A percentile compares a stretch with the other conserved stretches of the same genome.
phyloP scores from a whole-genome alignment of 2,329 filamentous ascomycete genomes.

The Diaporthe velutina region DNA sequence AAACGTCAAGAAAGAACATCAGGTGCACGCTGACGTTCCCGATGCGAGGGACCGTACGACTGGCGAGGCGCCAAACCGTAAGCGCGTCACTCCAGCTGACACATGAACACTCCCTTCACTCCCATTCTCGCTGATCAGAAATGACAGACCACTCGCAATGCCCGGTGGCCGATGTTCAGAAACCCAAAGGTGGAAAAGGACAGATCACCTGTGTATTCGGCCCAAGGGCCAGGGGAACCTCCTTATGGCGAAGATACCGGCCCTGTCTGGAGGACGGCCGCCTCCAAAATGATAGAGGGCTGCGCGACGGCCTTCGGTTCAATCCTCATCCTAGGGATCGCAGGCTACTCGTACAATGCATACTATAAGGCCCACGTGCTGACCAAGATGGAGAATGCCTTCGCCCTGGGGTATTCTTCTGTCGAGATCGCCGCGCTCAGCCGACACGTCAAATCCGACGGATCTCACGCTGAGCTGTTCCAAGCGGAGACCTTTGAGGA shows the following conservation, averaged over 20 bases:
- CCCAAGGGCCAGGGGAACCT: background rate
- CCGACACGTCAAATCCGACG: conserved; percentile 64
- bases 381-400: conserved; percentile 93
- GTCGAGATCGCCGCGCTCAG: conserved; percentile 82
- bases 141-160: background rate
- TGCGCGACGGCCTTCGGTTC: conserved; percentile 83
- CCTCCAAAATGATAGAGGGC: conserved; percentile 69
- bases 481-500: conserved; percentile 50
- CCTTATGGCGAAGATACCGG: background rate
- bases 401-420: conserved; percentile 90
- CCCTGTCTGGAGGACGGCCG: conserved; percentile 15
- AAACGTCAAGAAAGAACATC: background rate
- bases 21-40: background rate
- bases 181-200: background rate
- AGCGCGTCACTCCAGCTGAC: background rate
- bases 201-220: background rate
- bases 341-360: conserved; percentile 83
- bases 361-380: conserved; percentile 92
- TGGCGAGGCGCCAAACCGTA: conserved; percentile 15
- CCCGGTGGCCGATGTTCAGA: background rate
- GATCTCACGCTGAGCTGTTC: conserved; percentile 16
- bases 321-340: conserved; percentile 75
- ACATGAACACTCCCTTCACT: background rate
- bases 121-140: background rate
- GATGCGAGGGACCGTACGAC: conserved; percentile 18